Conservation (phyloP, 148 eudicot species). For the Amaranthus cruentus region DNA sequence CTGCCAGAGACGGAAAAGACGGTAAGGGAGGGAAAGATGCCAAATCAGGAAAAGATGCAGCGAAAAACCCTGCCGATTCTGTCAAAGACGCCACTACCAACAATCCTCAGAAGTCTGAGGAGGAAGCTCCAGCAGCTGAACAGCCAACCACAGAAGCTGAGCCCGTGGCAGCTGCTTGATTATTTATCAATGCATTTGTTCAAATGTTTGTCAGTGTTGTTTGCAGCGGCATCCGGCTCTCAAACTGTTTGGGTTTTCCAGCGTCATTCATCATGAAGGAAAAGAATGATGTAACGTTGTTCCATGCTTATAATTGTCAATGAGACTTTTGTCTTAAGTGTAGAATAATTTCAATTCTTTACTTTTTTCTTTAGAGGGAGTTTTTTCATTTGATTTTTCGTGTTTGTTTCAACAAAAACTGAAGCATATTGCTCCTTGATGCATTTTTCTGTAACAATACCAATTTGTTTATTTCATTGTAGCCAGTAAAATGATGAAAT, state of each 20-base stretch:
- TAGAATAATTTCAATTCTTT: constrained; percentile 15
- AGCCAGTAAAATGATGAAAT: not conserved
- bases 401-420: constrained; percentile 11
- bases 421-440: constrained; percentile 16
- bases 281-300: constrained; percentile 10
- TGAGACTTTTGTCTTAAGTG: constrained; percentile 9
- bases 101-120: constrained; percentile 31
- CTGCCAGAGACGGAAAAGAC: constrained; percentile 61
- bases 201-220: constrained; percentile 1
- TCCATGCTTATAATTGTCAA: not conserved
- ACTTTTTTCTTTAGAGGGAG: constrained; percentile 16
- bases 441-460: constrained; percentile 12
- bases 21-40: constrained; percentile 36
- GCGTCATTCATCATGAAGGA: constrained; percentile 11
- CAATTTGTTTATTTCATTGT: constrained; percentile 8
- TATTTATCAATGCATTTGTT: constrained; percentile 13
- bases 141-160: constrained; percentile 42
- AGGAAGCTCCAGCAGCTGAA: constrained; percentile 39
- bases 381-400: constrained; percentile 10
- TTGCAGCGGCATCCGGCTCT: constrained; percentile 15
- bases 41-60: constrained; percentile 35
- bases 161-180: constrained; percentile 34
- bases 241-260: constrained; percentile 14
- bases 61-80: constrained; percentile 26
- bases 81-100: constrained; percentile 23